Percentiles rank a stretch among this genome's conserved stretches.
Evolutionary conservation across 257 asterid species (phyloP).

Genomic region (Galeopsis tetrahit): DNA sequence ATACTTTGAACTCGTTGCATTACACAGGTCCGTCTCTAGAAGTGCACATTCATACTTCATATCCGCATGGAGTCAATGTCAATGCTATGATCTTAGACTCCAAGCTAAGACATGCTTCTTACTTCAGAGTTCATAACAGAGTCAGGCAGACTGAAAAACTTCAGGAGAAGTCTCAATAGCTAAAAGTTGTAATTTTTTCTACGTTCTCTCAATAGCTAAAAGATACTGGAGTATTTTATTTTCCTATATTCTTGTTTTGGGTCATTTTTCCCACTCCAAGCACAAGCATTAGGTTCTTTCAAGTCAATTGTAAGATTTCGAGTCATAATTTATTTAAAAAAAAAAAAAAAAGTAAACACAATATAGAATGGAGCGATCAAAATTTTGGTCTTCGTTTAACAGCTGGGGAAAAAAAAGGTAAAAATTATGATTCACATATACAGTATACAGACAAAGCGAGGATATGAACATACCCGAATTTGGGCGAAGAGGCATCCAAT

Average conservation of each 20-base stretch:
- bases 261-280: constrained; percentile 16
- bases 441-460: neutral
- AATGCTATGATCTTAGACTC: neutral
- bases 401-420: neutral
- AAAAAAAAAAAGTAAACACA: neutral
- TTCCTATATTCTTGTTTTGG: neutral
- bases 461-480: constrained; percentile 55
- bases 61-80: constrained; percentile 5
- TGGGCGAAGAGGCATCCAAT: constrained; percentile 86
- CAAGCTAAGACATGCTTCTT: neutral
- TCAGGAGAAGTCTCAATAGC: neutral
- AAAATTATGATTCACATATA: neutral
- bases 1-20: no score
- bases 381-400: no score
- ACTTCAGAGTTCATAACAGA: neutral
- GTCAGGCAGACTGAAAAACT: neutral
- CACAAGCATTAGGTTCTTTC: constrained; percentile 25
- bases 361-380: neutral
- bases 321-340: neutral
- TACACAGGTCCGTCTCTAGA: no score
- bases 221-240: neutral
- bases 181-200: neutral
- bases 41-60: neutral
- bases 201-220: no score
- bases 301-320: neutral